phyloP scores from a whole-genome alignment of 1,139 yeast genomes.

The Debaryomyces udenii region DNA sequence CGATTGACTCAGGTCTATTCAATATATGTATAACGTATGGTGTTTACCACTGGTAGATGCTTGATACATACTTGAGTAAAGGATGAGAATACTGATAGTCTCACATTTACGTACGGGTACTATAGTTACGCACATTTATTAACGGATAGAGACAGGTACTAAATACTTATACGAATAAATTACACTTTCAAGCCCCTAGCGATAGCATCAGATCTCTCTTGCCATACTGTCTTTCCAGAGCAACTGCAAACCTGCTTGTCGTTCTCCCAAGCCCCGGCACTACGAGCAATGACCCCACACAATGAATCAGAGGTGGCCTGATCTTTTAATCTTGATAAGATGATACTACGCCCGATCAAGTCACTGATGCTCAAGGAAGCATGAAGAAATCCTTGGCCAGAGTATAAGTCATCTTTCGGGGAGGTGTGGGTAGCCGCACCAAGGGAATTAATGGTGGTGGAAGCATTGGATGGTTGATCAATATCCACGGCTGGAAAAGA shows the following conservation, averaged over 20 bases:
- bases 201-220: conserved; percentile 80
- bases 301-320: conserved; percentile 48
- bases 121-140: conserved; percentile 2
- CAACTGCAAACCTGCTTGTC: conserved; percentile 92
- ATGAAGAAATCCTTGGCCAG: conserved; percentile 68
- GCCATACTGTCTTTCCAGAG: conserved; percentile 95
- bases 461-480: conserved; percentile 32
- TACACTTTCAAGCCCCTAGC: conserved; percentile 48
- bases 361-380: conserved; percentile 60
- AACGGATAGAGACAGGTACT: conserved; percentile 1
- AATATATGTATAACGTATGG: too few species aligned
- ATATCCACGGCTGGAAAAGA: conserved; percentile 54
- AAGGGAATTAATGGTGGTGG: conserved; percentile 41
- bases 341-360: conserved; percentile 80
- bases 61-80: background rate
- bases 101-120: conserved; percentile 4
- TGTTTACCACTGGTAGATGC: background rate
- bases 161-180: background rate
- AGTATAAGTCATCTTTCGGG: conserved; percentile 25
- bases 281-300: conserved; percentile 90
- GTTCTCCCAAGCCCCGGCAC: conserved; percentile 98
- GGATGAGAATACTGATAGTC: conserved; percentile 4
- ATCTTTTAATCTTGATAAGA: conserved; percentile 52
- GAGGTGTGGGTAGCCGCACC: conserved; percentile 35
- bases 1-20: too few species aligned